These are phyloP conservation scores for Solanum boliviense DNA, from an alignment of 257 asterid species.

Conservation along the genomic window DNA sequence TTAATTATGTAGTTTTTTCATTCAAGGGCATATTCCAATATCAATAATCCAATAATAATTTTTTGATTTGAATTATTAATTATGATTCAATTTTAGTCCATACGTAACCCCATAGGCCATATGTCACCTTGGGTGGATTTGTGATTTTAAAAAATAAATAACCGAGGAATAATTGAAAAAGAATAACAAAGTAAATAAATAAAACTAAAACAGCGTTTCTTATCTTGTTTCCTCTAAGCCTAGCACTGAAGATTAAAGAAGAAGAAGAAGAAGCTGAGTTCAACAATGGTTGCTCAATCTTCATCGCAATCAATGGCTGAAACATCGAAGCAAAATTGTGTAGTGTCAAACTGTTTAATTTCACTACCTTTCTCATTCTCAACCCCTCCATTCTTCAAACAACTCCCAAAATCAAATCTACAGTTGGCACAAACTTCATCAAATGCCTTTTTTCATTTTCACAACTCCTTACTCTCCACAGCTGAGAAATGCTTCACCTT, in stretches of 20 bases:
- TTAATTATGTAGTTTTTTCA: not conserved
- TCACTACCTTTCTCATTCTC: constrained; percentile 35
- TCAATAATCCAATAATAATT: too few relatives aligned
- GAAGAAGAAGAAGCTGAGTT: not conserved
- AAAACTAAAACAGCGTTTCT: not conserved
- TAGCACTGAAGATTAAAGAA: not conserved
- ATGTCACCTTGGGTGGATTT: not conserved
- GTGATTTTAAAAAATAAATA: not conserved
- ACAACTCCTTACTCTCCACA: constrained; percentile 19
- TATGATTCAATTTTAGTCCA: not conserved
- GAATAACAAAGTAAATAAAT: not conserved
- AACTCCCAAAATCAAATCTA: constrained; percentile 22
- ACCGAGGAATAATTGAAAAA: not conserved
- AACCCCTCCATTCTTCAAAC: constrained; percentile 30
- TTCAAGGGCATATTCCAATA: not conserved
- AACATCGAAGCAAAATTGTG: not conserved
- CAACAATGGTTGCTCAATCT: constrained; percentile 5
- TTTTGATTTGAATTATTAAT: not conserved
- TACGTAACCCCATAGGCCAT: not conserved
- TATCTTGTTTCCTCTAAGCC: constrained; percentile 13
- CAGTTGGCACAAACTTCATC: constrained; percentile 26
- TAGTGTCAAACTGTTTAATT: constrained; percentile 15
- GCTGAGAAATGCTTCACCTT: constrained; percentile 24
- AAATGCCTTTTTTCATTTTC: constrained; percentile 31
- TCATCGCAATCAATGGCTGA: constrained; percentile 7